A percentile compares a stretch with the other conserved stretches of the same genome.
phyloP scores from a whole-genome alignment of 2,329 filamentous ascomycete species.

The Calonectria pteridis region DNA sequence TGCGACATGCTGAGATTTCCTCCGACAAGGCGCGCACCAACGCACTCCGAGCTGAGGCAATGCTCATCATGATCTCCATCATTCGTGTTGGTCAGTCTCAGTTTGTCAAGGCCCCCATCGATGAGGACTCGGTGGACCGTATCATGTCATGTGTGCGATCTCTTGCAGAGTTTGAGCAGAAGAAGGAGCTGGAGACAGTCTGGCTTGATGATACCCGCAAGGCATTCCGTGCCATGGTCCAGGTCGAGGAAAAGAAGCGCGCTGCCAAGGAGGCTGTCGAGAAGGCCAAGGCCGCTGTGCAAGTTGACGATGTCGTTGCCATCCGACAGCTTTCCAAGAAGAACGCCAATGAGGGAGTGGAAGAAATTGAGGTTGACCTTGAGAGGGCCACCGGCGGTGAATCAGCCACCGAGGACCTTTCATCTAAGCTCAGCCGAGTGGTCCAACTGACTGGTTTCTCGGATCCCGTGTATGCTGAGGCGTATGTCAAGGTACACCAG shows the following conservation, averaged over 20 bases:
- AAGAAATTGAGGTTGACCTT: slow-evolving; percentile 90
- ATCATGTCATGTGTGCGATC: slow-evolving; percentile 98
- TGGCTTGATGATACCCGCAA: slow-evolving; percentile 96
- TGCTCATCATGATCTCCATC: slow-evolving; percentile 99
- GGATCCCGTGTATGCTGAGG: slow-evolving; percentile 97
- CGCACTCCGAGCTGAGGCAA: slow-evolving; percentile 93
- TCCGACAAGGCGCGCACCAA: slow-evolving; percentile 89
- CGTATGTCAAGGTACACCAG: slow-evolving; percentile 98
- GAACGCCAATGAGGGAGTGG: slow-evolving; percentile 82
- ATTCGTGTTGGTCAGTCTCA: slow-evolving; percentile 98
- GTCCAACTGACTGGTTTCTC: slow-evolving; percentile 99
- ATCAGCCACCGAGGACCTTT: slow-evolving; percentile 83
- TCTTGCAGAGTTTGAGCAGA: slow-evolving; percentile 88
- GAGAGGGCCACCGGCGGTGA: slow-evolving; percentile 96
- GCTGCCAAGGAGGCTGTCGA: slow-evolving; percentile 93
- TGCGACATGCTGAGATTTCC: slow-evolving; percentile 96
- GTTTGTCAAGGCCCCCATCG: slow-evolving; percentile 96
- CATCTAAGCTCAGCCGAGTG: slow-evolving; percentile 94
- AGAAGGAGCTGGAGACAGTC: slow-evolving; percentile 90
- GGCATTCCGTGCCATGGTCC: slow-evolving; percentile 97
- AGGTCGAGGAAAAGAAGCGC: slow-evolving; percentile 97
- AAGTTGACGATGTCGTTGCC: slow-evolving; percentile 93
- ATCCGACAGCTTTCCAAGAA: slow-evolving; percentile 96
- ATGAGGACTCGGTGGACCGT: slow-evolving; percentile 97
- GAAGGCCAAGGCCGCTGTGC: slow-evolving; percentile 92